Evolutionary conservation across 495 filamentous ascomycete genomes (phyloP), one percentile per base, ranked within the genome.

Genomic region (Amphirosellinia nigrospora): DNA sequence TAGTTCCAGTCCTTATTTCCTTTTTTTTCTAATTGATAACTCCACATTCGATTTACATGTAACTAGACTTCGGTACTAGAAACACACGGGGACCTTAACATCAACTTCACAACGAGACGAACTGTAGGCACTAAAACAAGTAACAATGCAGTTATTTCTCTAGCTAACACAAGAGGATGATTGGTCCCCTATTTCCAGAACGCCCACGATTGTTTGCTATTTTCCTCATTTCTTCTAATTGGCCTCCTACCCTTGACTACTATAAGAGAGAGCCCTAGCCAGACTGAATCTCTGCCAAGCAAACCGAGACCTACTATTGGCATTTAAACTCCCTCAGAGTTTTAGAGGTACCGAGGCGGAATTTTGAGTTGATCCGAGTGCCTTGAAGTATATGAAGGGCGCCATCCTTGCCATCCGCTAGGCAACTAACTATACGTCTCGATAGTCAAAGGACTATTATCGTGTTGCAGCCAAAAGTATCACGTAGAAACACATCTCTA

Each of bases 171-270:
- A 15, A 48, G 8, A 16, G 28, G 2, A 48, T n/a, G 21, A 69
- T 23, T 32, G 23, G 53, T 41, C 26, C n/a, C 45, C 4, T 4
- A 45, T 56, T 30, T 26, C 63, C 66, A 62, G 34, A 62, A 69
- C 56, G 56, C 56, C 66, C 13, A 19, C 52, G 16, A 36, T 30
- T 46, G 3, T 36, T 60, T 38, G 28, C 58, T 36, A 2, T 39
- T 3, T 58, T 28, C 36, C 43, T 26, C 28, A 8, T 48, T 36
- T 50, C 28, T 43, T 19, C 30, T 43, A 50, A 9, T 36, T 28
- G 6, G 41, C 9, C 32, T 2, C 19, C 28, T 28, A 2, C 46
- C 28, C 28, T 41, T 19, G 28, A 64, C n/a, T 28, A 28, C 15
- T 15, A 9, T 39, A 43, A 39, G 36, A 30, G 45, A 39, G 36